phyloP scores from a whole-genome alignment of 2,329 filamentous ascomycete genomes.

The Aspergillus flavus region DNA sequence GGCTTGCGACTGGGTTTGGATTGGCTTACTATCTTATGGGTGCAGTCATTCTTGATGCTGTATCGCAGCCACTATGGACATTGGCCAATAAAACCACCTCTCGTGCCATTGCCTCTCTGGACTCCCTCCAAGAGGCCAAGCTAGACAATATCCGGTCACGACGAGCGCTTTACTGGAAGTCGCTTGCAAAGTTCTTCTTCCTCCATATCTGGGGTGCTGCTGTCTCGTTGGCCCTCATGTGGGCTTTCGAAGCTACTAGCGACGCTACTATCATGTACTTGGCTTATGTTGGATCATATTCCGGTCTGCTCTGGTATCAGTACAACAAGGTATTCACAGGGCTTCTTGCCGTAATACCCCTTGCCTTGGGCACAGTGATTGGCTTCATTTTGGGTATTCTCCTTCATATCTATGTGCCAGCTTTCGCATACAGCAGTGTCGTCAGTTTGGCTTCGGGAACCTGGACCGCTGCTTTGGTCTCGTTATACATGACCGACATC shows the following conservation, averaged over 20 bases:
- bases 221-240: conserved; percentile 53
- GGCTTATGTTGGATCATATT: conserved; percentile 52
- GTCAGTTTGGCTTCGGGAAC: conserved; percentile 53
- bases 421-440: conserved; percentile 50
- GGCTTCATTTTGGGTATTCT: conserved; percentile 52
- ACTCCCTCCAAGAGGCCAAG: conserved; percentile 46
- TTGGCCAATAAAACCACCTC: conserved; percentile 44
- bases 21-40: conserved; percentile 62
- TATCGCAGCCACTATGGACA: conserved; percentile 50
- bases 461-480: conserved; percentile 56
- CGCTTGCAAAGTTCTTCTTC: conserved; percentile 52
- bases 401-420: conserved; percentile 40
- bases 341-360: conserved; percentile 50
- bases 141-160: background rate
- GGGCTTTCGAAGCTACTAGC: conserved; percentile 50
- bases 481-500: conserved; percentile 53
- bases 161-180: conserved; percentile 51
- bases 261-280: conserved; percentile 53
- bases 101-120: conserved; percentile 31
- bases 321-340: conserved; percentile 56
- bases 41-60: conserved; percentile 60
- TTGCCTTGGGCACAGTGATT: conserved; percentile 49
- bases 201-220: conserved; percentile 57
- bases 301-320: conserved; percentile 49
- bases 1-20: conserved; percentile 57